Base-by-base conservation (phyloP, 495 filamentous ascomycete genomes). In the Talaromyces ruber region DNA sequence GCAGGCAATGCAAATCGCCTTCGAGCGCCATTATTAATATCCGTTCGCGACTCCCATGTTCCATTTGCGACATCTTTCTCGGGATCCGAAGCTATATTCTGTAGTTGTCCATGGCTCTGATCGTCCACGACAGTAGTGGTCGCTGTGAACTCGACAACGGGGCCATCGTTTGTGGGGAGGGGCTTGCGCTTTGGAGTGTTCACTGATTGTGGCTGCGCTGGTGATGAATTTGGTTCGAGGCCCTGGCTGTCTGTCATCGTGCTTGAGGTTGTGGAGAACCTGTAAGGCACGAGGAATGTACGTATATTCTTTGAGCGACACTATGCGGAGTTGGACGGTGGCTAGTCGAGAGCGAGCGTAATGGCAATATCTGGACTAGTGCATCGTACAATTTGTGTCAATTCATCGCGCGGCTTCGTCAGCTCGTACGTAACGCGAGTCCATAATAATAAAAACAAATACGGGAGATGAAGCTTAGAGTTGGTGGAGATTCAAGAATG, bases 161-260 rank as follows among this genome's bases (percentile, higher is more conserved):
- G 30, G 14, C 34, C 8, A 12, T 21, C 18, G 43, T 7, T 7
- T 47, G 43, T 47, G 43, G 69, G 66, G 12, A 70, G 50, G 24
- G 69, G 69, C 43, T 72, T 72, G 60, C 70, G 70, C 54, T 66
- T 66, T 2, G 66, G 70, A 61, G 62, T 39, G 18, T 22, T 57
- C 24, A n/a, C 26, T 51, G 30, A 3, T 2, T 51, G 30, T 45
- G 22, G 29, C 50, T 51, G 59, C n/a, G 26, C 26, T 18, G 26
- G 59, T 25, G 47, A 51, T 2, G 18, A 11, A n/a, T n/a, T 21
- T 47, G n/a, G 18, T 21, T 59, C 29, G 56, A 29, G 54, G 24
- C 14, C 30, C 12, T 58, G 28, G 55, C n/a, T 16, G 24, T 59
- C 28, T 47, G 43, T 18, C 50, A 53, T 53, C 28, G n/a, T 53